Evolutionary conservation across 1,284 basidiomycete genomes (phyloP), one percentile per base, ranked within the genome.

Genomic region (Ceratobasidium papillatum): DNA sequence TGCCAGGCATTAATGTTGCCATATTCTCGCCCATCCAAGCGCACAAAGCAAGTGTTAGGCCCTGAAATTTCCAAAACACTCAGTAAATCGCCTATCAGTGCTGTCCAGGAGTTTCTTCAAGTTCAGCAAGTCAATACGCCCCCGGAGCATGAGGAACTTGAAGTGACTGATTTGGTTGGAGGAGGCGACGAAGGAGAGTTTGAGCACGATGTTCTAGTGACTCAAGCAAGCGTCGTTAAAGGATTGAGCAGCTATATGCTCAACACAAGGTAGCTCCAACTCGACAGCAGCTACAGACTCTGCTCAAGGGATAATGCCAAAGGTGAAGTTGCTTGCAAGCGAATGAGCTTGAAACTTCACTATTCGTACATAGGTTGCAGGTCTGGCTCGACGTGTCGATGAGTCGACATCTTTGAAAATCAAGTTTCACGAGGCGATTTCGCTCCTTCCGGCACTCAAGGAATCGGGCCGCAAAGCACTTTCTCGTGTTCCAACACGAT

Each of bases 101-200:
- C 58, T 85, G 79, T 75, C 85, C 84, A 4, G 87, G 83, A 32
- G 90, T 87, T 11, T 82, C 81, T 77, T 89, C 86, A 0, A 87
- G 86, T 80, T 87, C 88, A 17, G 17, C 19, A 22, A 1, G 61
- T 11, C 36, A n/a, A 63, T 25, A 25, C 5, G 3, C 41, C 41
- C 12, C 25, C 17, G 22, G 22, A 59, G 5, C 14, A 51, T n/a
- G 49, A 51, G 19, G 38, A 64, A 41, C 41, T 64, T 22, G 62
- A 64, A 4, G 22, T 9, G 11, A n/a, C 62, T n/a, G 43, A 64
- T 11, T 8, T 22, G 25, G 62, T 22, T 2, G 30, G 22, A 27
- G 34, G 43, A 12, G 62, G 5, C 14, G 38, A 64, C 30, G 11
- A 45, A 34, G 8, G 38, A 12, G n/a, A 64, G 12, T 47, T 64